Conservation (phyloP, 805 yeast species). For the Lipomyces orientalis region DNA sequence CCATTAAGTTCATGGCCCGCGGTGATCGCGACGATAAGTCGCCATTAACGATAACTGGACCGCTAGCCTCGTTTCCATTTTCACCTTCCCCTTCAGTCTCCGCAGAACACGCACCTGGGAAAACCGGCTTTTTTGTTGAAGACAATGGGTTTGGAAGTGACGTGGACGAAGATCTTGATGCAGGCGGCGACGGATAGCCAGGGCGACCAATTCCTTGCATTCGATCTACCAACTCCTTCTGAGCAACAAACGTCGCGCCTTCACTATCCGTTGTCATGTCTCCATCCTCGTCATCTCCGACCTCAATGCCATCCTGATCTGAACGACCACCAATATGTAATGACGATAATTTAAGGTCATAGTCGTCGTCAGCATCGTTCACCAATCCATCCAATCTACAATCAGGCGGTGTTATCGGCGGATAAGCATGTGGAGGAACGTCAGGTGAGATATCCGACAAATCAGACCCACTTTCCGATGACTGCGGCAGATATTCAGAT, state of each 20-base stretch:
- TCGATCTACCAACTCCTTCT: slow-evolving; percentile 19
- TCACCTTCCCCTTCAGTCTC: slow-evolving; percentile 2
- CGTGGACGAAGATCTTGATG: background rate
- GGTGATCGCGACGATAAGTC: slow-evolving; percentile 12
- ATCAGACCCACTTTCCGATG: slow-evolving; percentile 32
- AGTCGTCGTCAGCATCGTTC: background rate
- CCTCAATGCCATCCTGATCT: background rate
- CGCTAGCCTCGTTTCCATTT: background rate
- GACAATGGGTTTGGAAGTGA: background rate
- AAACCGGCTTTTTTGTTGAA: background rate
- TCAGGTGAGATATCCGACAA: slow-evolving; percentile 34
- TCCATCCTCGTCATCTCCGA: slow-evolving; percentile 8
- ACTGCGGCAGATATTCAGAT: slow-evolving; percentile 1
- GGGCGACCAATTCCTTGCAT: slow-evolving; percentile 1
- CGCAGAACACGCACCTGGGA: background rate
- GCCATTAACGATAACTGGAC: slow-evolving; percentile 24
- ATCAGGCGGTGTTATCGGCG: slow-evolving; percentile 26
- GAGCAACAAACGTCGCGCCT: slow-evolving; percentile 21
- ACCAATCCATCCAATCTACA: slow-evolving; percentile 22
- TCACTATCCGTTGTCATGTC: slow-evolving; percentile 3
- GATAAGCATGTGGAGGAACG: slow-evolving; percentile 21
- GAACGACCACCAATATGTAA: slow-evolving; percentile 8
- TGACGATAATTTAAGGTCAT: background rate
- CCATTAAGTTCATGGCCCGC: background rate
- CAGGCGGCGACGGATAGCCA: background rate